These are phyloP conservation scores for Candida tallmaniae DNA, from an alignment of 805 yeast species.

Conservation along the genomic window DNA sequence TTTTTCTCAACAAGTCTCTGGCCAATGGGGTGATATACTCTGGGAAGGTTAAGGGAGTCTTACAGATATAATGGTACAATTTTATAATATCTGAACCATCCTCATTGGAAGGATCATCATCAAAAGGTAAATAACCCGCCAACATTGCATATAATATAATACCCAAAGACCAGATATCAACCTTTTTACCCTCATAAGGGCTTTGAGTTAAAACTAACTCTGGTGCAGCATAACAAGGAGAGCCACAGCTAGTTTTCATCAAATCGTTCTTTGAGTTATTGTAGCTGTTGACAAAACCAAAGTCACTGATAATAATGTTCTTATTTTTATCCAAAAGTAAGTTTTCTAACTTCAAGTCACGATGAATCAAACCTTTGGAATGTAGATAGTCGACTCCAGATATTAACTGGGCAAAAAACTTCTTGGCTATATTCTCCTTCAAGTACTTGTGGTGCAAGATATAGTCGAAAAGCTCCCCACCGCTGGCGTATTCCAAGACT, in stretches of 20 bases:
- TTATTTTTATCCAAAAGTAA: slow-evolving; percentile 77
- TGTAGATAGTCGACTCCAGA: slow-evolving; percentile 92
- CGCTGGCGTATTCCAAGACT: slow-evolving; percentile 93
- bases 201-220: slow-evolving; percentile 84
- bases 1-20: slow-evolving; percentile 80
- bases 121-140: slow-evolving; percentile 95
- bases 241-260: slow-evolving; percentile 94
- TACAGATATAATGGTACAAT: slow-evolving; percentile 85
- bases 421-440: slow-evolving; percentile 82
- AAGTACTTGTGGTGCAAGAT: slow-evolving; percentile 81
- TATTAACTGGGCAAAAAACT: slow-evolving; percentile 86
- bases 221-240: slow-evolving; percentile 99
- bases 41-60: slow-evolving; percentile 90
- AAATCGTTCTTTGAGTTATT: slow-evolving; percentile 54
- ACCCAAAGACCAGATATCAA: slow-evolving; percentile 97
- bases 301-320: slow-evolving; percentile 82
- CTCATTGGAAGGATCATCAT: slow-evolving; percentile 94
- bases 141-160: slow-evolving; percentile 94
- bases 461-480: slow-evolving; percentile 94
- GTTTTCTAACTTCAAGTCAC: slow-evolving; percentile 75
- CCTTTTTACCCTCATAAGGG: slow-evolving; percentile 89
- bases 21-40: slow-evolving; percentile 89
- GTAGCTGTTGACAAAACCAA: slow-evolving; percentile 92
- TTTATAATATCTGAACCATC: slow-evolving; percentile 92
- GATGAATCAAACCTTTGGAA: slow-evolving; percentile 71